phyloP scores from a whole-genome alignment of 2,329 filamentous ascomycete species.

The Anisogramma anomala region DNA sequence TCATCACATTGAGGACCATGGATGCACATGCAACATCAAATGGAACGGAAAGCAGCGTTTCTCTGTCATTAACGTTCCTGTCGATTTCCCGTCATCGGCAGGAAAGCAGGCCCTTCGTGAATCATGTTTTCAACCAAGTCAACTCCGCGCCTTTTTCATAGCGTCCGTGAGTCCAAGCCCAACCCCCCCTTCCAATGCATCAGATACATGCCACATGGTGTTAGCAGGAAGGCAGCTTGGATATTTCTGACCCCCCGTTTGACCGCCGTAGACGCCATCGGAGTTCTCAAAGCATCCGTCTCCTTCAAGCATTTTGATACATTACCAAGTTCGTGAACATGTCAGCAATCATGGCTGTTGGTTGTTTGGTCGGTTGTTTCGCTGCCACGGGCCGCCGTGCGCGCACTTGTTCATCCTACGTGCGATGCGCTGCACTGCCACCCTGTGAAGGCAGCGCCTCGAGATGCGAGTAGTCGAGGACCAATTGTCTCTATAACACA shows the following conservation, averaged over 20 bases:
- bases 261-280: slow-evolving; percentile 2
- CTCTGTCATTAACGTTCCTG: background rate
- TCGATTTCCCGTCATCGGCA: background rate
- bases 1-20: no score
- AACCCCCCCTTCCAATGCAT: background rate
- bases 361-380: no score
- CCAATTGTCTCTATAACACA: slow-evolving; percentile 42
- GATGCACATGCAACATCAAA: no score
- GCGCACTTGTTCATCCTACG: slow-evolving; percentile 1
- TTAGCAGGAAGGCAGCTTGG: background rate
- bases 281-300: background rate
- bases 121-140: background rate
- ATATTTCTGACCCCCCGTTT: background rate
- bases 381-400: no score
- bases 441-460: slow-evolving; percentile 34
- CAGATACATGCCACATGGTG: background rate
- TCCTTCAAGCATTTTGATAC: background rate
- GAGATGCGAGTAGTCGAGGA: slow-evolving; percentile 49
- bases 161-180: background rate
- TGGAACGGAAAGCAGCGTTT: background rate
- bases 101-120: background rate
- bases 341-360: no score
- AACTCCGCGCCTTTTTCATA: background rate
- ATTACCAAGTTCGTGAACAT: no score
- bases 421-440: slow-evolving; percentile 3